Base-by-base conservation (phyloP, 2,329 filamentous ascomycete species). In the Exophiala xenobiotica region DNA sequence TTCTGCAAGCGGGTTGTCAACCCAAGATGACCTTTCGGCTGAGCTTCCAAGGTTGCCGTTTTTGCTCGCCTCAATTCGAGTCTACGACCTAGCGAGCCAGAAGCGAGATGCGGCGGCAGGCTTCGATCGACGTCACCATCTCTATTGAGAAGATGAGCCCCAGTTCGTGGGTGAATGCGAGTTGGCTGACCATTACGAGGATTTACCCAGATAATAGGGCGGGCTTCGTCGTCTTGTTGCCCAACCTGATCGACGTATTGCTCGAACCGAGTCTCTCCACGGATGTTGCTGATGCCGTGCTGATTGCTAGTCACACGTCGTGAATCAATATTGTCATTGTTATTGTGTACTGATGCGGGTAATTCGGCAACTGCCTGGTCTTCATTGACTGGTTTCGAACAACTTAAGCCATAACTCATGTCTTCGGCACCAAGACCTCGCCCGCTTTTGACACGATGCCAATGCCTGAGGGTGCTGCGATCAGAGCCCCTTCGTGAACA, bases 201-300 rank as follows among this genome's bases (percentile, higher is more conserved):
- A 59, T 87, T 79, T 2, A 69, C 74, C 84, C 83, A 87, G 12
- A 68, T 53, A 0, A 81, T 64, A 0, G 69, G 65, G n/a, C 64
- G 63, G 42, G 73, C 72, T 29, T 61, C 56, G 3, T 14, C 19
- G 37, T 11, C 27, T 27, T 40, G 5, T 35, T 22, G 9, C 6
- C 39, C 26, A 6, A 16, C 22, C 27, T 11, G 14, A 29, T 18
- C 20, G 20, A 11, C 9, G 1, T 23, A n/a, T n/a, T n/a, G n/a
- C n/a, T n/a, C n/a, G n/a, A n/a, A n/a, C n/a, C n/a, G n/a, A n/a
- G n/a, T n/a, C n/a, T n/a, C n/a, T n/a, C n/a, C n/a, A n/a, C n/a
- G n/a, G n/a, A n/a, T n/a, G n/a, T n/a, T n/a, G n/a, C n/a, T n/a
- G n/a, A n/a, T n/a, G n/a, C n/a, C n/a, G n/a, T n/a, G n/a, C n/a